Evolutionary conservation across 169 alveolate species (phyloP), one percentile per base, ranked within the genome.

Genomic region (Fabrea salina): DNA sequence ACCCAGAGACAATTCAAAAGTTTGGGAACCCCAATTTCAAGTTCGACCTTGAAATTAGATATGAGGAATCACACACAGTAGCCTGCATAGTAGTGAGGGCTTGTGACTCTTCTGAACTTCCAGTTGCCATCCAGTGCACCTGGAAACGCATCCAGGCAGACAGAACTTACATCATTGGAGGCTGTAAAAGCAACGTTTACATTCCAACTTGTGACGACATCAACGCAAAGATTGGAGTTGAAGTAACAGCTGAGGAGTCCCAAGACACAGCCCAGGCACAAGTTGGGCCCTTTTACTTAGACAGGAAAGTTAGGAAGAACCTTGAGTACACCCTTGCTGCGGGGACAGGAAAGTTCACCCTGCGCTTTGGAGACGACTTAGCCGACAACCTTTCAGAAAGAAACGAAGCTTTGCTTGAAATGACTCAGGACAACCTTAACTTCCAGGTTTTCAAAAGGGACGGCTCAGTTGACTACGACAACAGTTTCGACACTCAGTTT

Each of bases 191-290:
- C 35, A 19, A 56, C 27, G 67, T 35, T 56, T 56, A 56, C 2
- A n/a, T n/a, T 16, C 40, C 35, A 11, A 61, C 74, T 32, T 61
- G 74, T 61, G 74, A 61, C 32, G 74, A 61, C 39, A 61, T 61
- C 13, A 51, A 27, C 11, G 11, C 74, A 1, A 33, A 16, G 30
- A 33, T 61, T 16, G 41, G n/a, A 30, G 43, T 35, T 27, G 51
- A 61, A 37, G 50, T 37, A 47, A 1, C 33, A 1, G n/a, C 67
- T 56, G 22, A 37, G 32, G 74, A 61, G 11, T 27, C 19, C 57
- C n/a, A 25, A 33, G 74, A 51, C 13, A 61, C 74, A 33, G 67
- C 25, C 2, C 19, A 56, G 11, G 74, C 74, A 32, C n/a, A 33
- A 33, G 11, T 47, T 30, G 74, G 74, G 27, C 74, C 41, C 11